Evolutionary conservation across 202 grass and related monocot genomes (phyloP), one percentile per base, ranked within the genome.

Genomic region (Schoenoplectus triqueter): DNA sequence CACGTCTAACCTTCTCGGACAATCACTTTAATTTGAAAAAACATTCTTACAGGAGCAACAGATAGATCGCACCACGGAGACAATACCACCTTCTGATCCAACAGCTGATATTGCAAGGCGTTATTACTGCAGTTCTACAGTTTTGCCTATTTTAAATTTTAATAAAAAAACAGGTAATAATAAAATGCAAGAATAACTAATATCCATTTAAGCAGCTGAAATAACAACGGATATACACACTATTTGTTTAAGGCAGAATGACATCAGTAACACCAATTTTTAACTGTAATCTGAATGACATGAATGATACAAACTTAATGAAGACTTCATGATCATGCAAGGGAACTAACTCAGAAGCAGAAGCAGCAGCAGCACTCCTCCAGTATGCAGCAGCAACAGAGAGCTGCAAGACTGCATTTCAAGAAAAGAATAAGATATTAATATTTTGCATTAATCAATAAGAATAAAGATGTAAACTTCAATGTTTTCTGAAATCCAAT

Each of bases 381-480:
- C 69, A 97, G 85, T 22, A 92, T 72, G 80, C 92, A 97, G 75
- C 94, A 97, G 87, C 94, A 97, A 80, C 94, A 97, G 79, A 97
- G 88, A 57, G 87, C 85, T 11, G 88, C 92, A 40, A 92, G 40
- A 90, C 92, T 97, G 81, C 65, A 83, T 80, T 55, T 17, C 31
- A 0, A 13, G 1, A 50, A 4, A 84, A 11, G 15, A 46, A 7
- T 67, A 59, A 9, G 7, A 18, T 72, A 79, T 79, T 67, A 77
- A 47, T 6, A 46, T 11, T 13, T 44, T 49, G 42, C 22, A 40
- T 52, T 22, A 19, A 85, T 54, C 31, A 69, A 10, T 79, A 15
- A 62, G 50, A 72, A 48, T 49, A 6, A 31, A 3, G 46, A 50
- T 45, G 22, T 5, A 84, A 64, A 22, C 31, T 80, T 5, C 2